These are phyloP conservation scores for Physaria fendleri DNA, from an alignment of 345 rosid species.

Conservation along the genomic window DNA sequence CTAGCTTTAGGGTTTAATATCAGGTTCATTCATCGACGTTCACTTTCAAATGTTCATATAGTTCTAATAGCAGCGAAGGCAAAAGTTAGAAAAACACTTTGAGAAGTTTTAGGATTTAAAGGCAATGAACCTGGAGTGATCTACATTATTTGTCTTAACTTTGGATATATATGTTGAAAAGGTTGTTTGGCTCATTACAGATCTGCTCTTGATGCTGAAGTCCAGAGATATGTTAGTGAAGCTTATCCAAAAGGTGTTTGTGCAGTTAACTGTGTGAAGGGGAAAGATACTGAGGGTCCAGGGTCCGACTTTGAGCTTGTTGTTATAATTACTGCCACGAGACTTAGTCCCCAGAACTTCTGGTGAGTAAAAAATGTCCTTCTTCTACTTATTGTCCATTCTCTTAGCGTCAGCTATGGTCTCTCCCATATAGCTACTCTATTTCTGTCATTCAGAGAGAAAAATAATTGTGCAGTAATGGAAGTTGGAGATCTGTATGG, in stretches of 20 bases:
- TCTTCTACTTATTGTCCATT: conserved; percentile 11
- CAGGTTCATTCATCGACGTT: neutral
- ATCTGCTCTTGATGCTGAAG: conserved; percentile 76
- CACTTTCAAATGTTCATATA: neutral
- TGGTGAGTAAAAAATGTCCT: conserved; percentile 45
- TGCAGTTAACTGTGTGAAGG: conserved; percentile 66
- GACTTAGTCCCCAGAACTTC: conserved; percentile 90
- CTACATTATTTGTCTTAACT: neutral
- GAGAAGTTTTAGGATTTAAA: neutral
- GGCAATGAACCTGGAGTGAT: neutral
- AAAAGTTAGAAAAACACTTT: neutral
- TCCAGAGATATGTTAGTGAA: conserved; percentile 74
- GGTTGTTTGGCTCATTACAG: conserved; percentile 38
- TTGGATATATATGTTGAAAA: conserved; percentile 1
- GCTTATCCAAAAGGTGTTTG: conserved; percentile 89
- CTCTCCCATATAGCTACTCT: too few relatives aligned
- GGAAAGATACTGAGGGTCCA: conserved; percentile 78
- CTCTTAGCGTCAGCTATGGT: too few relatives aligned
- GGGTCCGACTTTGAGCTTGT: conserved; percentile 87
- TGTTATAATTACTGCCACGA: conserved; percentile 76
- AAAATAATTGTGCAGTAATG: too few relatives aligned
- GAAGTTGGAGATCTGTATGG: conserved; percentile 97
- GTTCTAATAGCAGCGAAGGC: neutral
- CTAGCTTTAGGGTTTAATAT: conserved; percentile 7
- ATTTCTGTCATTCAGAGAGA: too few relatives aligned